phyloP scores from a whole-genome alignment of 2,329 filamentous ascomycete genomes.

The Pseudomassariella vexata region DNA sequence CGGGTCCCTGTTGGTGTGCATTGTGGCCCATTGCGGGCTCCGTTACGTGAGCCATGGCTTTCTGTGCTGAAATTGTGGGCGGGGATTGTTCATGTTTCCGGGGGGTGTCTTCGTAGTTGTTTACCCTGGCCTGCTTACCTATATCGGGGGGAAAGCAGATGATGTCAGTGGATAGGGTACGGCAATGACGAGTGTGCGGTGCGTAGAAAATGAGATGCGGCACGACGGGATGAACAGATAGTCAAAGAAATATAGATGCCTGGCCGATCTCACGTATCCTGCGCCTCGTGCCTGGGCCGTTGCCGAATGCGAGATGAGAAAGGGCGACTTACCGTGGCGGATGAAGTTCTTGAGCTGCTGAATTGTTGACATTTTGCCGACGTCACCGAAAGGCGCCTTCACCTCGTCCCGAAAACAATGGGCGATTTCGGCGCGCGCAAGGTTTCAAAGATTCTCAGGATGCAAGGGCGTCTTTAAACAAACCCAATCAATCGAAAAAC shows the following conservation, averaged over 20 bases:
- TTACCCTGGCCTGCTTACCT: conserved; percentile 83
- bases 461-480: neutral
- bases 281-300: conserved; percentile 1
- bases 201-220: neutral
- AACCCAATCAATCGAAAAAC: neutral
- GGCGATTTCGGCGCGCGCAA: too few species aligned
- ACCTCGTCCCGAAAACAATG: neutral
- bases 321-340: conserved; percentile 62
- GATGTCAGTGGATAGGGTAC: conserved; percentile 25
- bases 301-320: conserved; percentile 5
- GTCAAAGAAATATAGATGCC: conserved; percentile 2
- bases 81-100: conserved; percentile 47
- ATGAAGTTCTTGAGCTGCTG: conserved; percentile 98
- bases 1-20: conserved; percentile 33
- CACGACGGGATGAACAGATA: too few species aligned
- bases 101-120: conserved; percentile 47
- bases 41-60: conserved; percentile 42
- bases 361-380: conserved; percentile 58
- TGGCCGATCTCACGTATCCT: neutral
- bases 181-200: conserved; percentile 3
- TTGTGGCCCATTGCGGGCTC: conserved; percentile 36
- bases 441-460: neutral
- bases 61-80: conserved; percentile 44
- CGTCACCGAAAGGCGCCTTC: conserved; percentile 14
- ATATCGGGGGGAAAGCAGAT: conserved; percentile 14